Conservation (phyloP, 352 stramenopile genomes). For the Globisporangium cylindrosporum region DNA sequence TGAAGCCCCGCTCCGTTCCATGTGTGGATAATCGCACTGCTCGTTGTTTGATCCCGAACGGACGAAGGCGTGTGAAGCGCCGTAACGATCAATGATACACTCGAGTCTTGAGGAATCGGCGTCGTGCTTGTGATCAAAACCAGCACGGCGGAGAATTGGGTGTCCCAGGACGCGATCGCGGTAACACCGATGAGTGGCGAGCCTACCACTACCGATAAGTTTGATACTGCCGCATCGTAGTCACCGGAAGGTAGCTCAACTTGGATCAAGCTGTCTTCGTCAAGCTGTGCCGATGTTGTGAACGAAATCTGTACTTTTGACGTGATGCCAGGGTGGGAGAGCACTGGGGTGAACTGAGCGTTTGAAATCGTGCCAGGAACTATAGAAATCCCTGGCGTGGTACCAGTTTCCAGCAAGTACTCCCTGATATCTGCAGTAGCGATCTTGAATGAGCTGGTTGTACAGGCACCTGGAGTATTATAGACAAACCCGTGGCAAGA, state of each 20-base stretch:
- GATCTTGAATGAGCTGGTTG: constrained; percentile 33
- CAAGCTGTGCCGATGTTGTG: constrained; percentile 42
- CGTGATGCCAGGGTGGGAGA: constrained; percentile 43
- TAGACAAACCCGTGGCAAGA: background rate
- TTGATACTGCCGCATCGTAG: constrained; percentile 28
- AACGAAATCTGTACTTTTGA: constrained; percentile 46
- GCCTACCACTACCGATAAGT: constrained; percentile 26
- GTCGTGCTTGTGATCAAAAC: constrained; percentile 32
- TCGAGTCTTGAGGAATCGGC: constrained; percentile 27
- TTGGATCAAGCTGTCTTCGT: constrained; percentile 32
- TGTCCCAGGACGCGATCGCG: constrained; percentile 41
- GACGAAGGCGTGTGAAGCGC: constrained; percentile 50
- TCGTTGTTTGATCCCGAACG: constrained; percentile 22
- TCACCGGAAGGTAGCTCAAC: constrained; percentile 38
- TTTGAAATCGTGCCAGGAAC: constrained; percentile 30
- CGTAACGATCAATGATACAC: constrained; percentile 33
- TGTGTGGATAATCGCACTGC: constrained; percentile 38
- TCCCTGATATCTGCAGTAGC: constrained; percentile 35
- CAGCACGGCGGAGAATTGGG: constrained; percentile 25
- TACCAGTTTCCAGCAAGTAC: constrained; percentile 31
- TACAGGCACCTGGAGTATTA: constrained; percentile 25
- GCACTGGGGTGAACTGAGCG: constrained; percentile 27
- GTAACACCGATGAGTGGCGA: constrained; percentile 16
- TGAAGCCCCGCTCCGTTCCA: constrained; percentile 36
- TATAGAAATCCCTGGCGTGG: constrained; percentile 27